These are phyloP conservation scores for Chytridium lagenaria DNA, from an alignment of 371 early-diverging fungal species.

Conservation along the genomic window DNA sequence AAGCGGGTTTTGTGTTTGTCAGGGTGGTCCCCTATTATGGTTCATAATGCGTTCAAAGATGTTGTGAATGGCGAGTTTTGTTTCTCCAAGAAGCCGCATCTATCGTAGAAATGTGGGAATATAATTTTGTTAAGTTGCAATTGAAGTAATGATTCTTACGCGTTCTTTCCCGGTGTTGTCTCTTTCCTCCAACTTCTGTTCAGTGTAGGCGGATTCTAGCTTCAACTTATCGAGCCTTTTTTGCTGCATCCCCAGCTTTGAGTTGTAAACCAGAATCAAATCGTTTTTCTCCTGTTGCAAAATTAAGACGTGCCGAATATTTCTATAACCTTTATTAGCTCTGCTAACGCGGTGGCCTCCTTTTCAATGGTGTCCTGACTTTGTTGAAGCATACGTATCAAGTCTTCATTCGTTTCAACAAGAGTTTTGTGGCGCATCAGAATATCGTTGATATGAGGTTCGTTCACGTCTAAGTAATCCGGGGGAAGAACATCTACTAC, in stretches of 20 bases:
- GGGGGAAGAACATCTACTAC: constrained; percentile 59
- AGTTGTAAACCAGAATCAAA: constrained; percentile 60
- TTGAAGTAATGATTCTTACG: constrained; percentile 37
- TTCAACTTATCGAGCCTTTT: constrained; percentile 57
- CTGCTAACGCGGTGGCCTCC: constrained; percentile 41
- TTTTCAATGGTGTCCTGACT: constrained; percentile 57
- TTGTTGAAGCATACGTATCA: constrained; percentile 43
- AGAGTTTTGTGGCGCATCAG: constrained; percentile 62
- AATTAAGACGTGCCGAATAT: neutral
- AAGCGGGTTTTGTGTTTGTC: neutral
- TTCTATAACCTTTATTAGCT: constrained; percentile 46
- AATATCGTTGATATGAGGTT: constrained; percentile 65
- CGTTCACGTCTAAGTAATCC: constrained; percentile 63
- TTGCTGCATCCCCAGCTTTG: constrained; percentile 58
- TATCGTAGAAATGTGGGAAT: constrained; percentile 21
- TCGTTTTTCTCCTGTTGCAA: constrained; percentile 56
- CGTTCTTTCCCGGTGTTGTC: constrained; percentile 58
- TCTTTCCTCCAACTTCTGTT: constrained; percentile 53
- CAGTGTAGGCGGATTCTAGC: constrained; percentile 53
- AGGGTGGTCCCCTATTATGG: constrained; percentile 14
- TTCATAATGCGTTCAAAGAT: constrained; percentile 52
- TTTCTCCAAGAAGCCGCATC: constrained; percentile 58
- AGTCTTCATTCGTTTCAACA: constrained; percentile 59
- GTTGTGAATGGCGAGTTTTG: constrained; percentile 64
- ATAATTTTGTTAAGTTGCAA: too few relatives aligned